phyloP scores from a whole-genome alignment of 345 rosid species.

The Gossypium rotundifolium region DNA sequence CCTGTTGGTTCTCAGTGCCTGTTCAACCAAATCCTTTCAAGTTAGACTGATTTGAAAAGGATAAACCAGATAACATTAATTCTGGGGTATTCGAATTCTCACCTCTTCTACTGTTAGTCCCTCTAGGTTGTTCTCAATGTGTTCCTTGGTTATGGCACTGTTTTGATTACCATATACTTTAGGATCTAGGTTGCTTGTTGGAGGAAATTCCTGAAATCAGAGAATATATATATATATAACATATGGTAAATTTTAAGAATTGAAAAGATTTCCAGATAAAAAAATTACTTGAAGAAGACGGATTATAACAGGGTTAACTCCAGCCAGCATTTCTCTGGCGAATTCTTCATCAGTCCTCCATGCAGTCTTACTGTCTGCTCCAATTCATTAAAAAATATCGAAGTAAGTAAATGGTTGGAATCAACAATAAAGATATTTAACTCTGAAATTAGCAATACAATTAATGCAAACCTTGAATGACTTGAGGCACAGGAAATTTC shows the following conservation, averaged over 20 bases:
- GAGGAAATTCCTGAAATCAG: conserved; percentile 61
- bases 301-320: conserved; percentile 60
- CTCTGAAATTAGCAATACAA: not conserved
- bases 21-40: not conserved
- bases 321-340: conserved; percentile 88
- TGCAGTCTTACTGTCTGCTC: conserved; percentile 52
- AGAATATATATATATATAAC: too few relatives aligned
- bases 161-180: conserved; percentile 48
- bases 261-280: not conserved
- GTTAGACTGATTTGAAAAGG: not conserved
- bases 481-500: conserved; percentile 63
- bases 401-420: not conserved
- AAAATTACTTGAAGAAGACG: conserved; percentile 49
- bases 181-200: conserved; percentile 54
- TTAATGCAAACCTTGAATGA: conserved; percentile 48
- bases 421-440: not conserved
- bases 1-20: conserved; percentile 60
- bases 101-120: conserved; percentile 57
- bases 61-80: not conserved
- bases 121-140: conserved; percentile 41
- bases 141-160: conserved; percentile 45
- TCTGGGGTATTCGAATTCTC: not conserved
- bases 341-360: conserved; percentile 89
- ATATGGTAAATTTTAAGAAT: not conserved
- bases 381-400: not conserved